These are phyloP conservation scores for Pseudogymnoascus sp. DNA, from an alignment of 2,329 filamentous ascomycete genomes.

Conservation along the genomic window DNA sequence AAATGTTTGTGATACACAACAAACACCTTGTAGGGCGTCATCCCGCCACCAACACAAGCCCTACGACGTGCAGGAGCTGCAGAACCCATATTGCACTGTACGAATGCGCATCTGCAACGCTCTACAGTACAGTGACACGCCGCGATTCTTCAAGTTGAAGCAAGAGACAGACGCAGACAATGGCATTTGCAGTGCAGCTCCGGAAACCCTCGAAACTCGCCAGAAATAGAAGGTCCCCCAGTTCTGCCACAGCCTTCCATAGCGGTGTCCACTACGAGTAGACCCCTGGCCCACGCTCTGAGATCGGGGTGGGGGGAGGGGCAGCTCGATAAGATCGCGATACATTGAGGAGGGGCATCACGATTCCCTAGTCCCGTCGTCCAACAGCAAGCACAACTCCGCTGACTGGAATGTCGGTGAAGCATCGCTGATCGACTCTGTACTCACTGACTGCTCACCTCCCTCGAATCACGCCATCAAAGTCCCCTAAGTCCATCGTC, in stretches of 20 bases:
- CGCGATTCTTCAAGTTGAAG: background rate
- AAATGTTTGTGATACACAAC: constrained; percentile 4
- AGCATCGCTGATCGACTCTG: background rate
- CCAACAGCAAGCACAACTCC: background rate
- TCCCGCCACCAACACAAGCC: background rate
- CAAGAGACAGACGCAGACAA: background rate
- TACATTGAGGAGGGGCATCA: background rate
- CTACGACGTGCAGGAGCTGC: constrained; percentile 1
- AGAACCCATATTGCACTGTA: background rate
- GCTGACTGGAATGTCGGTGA: background rate
- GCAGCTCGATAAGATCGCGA: background rate
- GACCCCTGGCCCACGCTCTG: background rate
- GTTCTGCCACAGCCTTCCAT: background rate
- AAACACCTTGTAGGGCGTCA: background rate
- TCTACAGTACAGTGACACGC: background rate
- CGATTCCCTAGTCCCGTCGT: background rate
- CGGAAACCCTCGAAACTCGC: background rate
- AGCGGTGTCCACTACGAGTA: background rate
- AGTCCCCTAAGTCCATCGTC: background rate
- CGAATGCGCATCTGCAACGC: background rate
- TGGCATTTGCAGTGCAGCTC: background rate
- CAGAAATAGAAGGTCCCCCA: background rate
- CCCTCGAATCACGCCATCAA: background rate
- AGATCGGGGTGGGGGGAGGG: background rate
- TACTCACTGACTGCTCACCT: background rate